A percentile compares a stretch with the other conserved stretches of the same genome.
Evolutionary conservation across 2,329 filamentous ascomycete genomes (phyloP).

Genomic region (Xylaria sp.): DNA sequence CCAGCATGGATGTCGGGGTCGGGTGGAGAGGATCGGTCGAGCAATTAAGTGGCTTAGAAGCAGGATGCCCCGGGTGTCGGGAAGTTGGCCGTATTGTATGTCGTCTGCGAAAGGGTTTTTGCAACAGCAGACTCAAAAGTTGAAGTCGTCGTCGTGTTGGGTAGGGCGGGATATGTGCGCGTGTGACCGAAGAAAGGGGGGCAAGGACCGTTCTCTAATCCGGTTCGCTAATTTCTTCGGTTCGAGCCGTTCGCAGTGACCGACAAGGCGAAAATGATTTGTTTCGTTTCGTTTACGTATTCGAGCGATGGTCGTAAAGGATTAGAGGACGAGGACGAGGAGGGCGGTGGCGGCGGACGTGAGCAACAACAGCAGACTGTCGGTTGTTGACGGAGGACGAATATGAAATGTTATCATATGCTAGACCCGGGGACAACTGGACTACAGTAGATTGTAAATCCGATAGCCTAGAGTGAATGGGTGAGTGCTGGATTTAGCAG

Average conservation of each 20-base stretch:
- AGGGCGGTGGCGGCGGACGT: conserved; percentile 6
- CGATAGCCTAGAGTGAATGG: too few relatives aligned
- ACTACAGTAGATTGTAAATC: background rate
- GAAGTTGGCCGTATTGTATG: background rate
- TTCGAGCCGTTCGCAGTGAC: conserved; percentile 2
- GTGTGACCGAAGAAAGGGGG: conserved; percentile 25
- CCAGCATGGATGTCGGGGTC: conserved; percentile 45
- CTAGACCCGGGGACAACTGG: background rate
- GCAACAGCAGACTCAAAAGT: background rate
- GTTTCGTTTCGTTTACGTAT: background rate
- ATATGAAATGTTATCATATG: background rate
- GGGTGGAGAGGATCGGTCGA: conserved; percentile 25
- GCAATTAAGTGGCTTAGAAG: conserved; percentile 24
- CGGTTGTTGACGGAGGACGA: background rate
- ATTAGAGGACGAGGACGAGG: conserved; percentile 1
- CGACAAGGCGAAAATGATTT: background rate
- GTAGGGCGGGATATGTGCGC: conserved; percentile 14
- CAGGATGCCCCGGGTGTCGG: conserved; percentile 9
- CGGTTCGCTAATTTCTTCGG: conserved; percentile 21
- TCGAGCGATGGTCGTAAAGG: conserved; percentile 7
- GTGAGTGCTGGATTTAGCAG: too few relatives aligned
- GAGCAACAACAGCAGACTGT: background rate
- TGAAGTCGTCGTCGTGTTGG: conserved; percentile 8
- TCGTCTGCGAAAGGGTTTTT: background rate
- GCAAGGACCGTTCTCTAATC: conserved; percentile 4